Base-by-base conservation (phyloP, 768 basidiomycete genomes). In the Tricholoma hemisulphureum region DNA sequence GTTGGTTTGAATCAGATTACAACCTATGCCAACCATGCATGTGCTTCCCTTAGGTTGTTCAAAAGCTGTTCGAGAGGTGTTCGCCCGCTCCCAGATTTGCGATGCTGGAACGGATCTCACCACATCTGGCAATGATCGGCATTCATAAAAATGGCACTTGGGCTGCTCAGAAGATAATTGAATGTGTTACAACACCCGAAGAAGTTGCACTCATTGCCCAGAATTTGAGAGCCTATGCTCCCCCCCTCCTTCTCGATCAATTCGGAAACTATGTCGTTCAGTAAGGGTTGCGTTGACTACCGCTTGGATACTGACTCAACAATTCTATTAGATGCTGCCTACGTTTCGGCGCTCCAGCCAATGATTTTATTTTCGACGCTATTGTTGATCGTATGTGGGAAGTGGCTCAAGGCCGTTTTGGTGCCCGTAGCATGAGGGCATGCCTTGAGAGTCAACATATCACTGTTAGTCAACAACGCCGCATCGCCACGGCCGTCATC, bases 81-180 rank as follows among this genome's bases (percentile, higher is more conserved):
- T 91, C 92, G 13, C 73, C 85, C 35, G 75, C 67, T 3, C 87
- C 94, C 28, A 81, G 95, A 63, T 83, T 93, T 61, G 87, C 88
- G 14, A 95, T 99, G 91, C 78, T 99, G 55, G 95, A 98, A 65
- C 87, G 95, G 50, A 89, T 98, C 60, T 83, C 86, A 3, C 97
- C 97, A 49, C 91, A 96, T 70, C 78, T 99, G 37, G 96, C 96
- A 21, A 92, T 93, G 85, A 97, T 98, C 62, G 97, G 97, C 24
- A 95, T 96, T 56, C 97, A 99, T 80, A 98, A 98, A 80, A 98
- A 99, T 63, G 97, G 97, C 26, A 99, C 97, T 1, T 98, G 97
- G 97, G 96, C 96, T 2, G 95, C 95, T 3, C 97, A 99, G 74
- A 98, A 98, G 81, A 94, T 97, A 68, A 98, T 98, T 58, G 95